phyloP scores from a whole-genome alignment of 768 basidiomycete species.

The Strobilomyces dryophilus region DNA sequence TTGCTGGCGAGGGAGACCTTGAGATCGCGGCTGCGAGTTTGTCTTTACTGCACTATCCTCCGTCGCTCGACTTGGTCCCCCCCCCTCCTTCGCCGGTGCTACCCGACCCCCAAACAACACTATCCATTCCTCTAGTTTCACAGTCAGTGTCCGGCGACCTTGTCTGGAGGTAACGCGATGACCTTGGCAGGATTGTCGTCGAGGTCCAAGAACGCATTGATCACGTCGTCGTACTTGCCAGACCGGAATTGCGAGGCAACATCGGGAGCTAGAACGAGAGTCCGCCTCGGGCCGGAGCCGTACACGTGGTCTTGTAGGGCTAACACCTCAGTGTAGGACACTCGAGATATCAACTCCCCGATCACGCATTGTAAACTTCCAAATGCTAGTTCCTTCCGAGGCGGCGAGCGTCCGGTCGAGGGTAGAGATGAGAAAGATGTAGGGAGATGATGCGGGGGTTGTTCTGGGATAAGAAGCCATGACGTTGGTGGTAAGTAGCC shows the following conservation, averaged over 20 bases:
- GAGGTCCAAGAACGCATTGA: too few relatives aligned
- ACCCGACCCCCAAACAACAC: neutral
- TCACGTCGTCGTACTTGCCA: too few relatives aligned
- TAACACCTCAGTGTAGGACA: conserved; percentile 53
- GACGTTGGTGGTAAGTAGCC: conserved; percentile 42
- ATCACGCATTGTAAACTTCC: too few relatives aligned
- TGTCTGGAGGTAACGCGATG: too few relatives aligned
- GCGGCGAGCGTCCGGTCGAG: conserved; percentile 62
- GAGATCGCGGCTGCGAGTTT: conserved; percentile 18
- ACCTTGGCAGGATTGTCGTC: too few relatives aligned
- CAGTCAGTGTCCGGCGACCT: too few relatives aligned
- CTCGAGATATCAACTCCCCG: too few relatives aligned
- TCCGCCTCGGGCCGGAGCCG: conserved; percentile 34
- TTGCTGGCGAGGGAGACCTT: conserved; percentile 34
- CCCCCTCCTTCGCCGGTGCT: conserved; percentile 16
- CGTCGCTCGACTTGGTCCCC: conserved; percentile 25
- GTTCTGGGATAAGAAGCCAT: conserved; percentile 50
- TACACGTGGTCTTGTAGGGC: conserved; percentile 56
- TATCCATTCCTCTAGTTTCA: too few relatives aligned
- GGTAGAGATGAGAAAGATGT: conserved; percentile 61
- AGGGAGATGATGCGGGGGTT: conserved; percentile 27
- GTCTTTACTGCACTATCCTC: conserved; percentile 25
- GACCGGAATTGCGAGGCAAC: conserved; percentile 43
- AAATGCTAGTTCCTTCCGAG: conserved; percentile 24
- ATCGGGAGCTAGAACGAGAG: conserved; percentile 63